These are phyloP conservation scores for Penicillium arizonense DNA, from an alignment of 495 filamentous ascomycete species.

Conservation along the genomic window DNA sequence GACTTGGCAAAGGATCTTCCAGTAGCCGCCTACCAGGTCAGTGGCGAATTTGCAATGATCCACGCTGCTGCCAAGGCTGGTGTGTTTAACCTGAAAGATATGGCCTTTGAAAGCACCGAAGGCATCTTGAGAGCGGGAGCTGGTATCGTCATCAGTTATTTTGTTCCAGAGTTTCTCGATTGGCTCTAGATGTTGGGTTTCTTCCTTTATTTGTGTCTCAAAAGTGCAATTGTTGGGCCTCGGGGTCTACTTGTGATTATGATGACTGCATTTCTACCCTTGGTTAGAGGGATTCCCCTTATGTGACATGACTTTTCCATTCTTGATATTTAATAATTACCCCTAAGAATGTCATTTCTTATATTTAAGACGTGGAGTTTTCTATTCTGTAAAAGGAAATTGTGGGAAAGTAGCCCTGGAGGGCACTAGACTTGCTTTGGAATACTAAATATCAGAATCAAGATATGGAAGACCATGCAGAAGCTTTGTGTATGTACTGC, in stretches of 20 bases:
- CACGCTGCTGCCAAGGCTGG: slow-evolving; percentile 93
- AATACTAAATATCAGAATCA: background rate
- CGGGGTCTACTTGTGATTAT: background rate
- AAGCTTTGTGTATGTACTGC: background rate
- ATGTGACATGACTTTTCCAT: slow-evolving; percentile 1
- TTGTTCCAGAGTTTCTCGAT: slow-evolving; percentile 89
- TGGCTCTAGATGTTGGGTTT: slow-evolving; percentile 52
- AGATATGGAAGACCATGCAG: background rate
- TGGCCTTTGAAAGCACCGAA: slow-evolving; percentile 92
- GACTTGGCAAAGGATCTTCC: slow-evolving; percentile 87
- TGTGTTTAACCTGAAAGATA: slow-evolving; percentile 93
- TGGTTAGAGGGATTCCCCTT: background rate
- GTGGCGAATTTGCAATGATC: slow-evolving; percentile 97
- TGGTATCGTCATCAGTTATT: slow-evolving; percentile 89
- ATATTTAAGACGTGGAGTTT: background rate
- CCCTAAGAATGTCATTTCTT: background rate
- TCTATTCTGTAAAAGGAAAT: too few species aligned
- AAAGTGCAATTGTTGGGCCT: background rate
- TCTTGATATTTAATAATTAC: slow-evolving; percentile 3
- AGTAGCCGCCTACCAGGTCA: slow-evolving; percentile 93
- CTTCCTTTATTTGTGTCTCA: background rate
- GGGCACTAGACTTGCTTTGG: too few species aligned
- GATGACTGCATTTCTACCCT: background rate
- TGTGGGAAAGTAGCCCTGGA: too few species aligned
- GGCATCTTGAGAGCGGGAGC: slow-evolving; percentile 92